Evolutionary conservation across 352 stramenopile species (phyloP), one percentile per base, ranked within the genome.

Genomic region (Globisporangium polare): DNA sequence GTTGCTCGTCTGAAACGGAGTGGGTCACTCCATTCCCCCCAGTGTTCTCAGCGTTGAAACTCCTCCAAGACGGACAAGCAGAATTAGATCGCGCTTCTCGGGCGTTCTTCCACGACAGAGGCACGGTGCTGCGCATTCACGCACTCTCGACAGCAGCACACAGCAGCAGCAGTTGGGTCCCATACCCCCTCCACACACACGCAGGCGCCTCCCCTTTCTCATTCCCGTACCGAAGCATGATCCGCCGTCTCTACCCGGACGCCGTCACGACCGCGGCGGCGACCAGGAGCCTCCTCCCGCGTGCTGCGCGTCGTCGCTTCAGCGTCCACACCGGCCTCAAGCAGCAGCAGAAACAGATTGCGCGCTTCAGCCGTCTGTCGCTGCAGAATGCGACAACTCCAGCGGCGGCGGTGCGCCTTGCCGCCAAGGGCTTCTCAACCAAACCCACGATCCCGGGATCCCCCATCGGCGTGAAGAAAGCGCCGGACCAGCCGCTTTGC

Each of bases 401-500:
- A 24, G 15, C 41, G 8, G 12, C 18, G 33, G 5, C 18, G 39
- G 27, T 41, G 17, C 22, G 35, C 3, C 6, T 49, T n/a, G 22
- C 31, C 31, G 29, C 47, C 22, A 54, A 37, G 24, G 46, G 24
- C 46, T 55, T 63, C n/a, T 63, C 58, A 10, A 63, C 47, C 17
- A 63, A 63, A 39, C 27, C 39, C 24, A 45, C 58, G 35, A n/a
- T 12, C n/a, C 24, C 37, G 9, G 53, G 53, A 2, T 27, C 53
- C 5, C 43, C 60, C 12, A 60, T 57, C 13, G 60, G 60, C 31
- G 60, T 61, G 60, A 61, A 61, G 24, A 66, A 66, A 27, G 41
- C 60, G 22, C 60, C 52, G 17, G 60, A 66, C 20, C 60, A 66
- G 53, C 60, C 65, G 33, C 75, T 92, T 13, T 77, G 76, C 58